Percentiles rank a stretch among this genome's conserved stretches.
Evolutionary conservation across 179 eudicot genomes (phyloP).

Genomic region (Pouteria campechiana): DNA sequence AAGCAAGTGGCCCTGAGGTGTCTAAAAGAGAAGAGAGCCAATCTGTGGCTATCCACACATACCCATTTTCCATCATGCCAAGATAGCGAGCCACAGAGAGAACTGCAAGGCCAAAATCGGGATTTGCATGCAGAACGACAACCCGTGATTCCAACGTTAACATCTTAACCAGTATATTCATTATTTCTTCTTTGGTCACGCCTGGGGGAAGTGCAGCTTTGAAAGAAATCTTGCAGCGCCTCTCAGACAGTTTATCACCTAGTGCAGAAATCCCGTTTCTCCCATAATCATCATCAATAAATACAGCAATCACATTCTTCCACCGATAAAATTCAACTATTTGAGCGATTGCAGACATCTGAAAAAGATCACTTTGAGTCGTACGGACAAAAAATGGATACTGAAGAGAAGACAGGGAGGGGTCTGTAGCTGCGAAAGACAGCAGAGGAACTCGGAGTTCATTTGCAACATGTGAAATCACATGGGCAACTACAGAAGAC

Average conservation of each 20-base stretch:
- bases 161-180: constrained; percentile 66
- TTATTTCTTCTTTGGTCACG: constrained; percentile 38
- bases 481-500: constrained; percentile 74
- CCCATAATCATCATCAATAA: constrained; percentile 82
- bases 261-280: constrained; percentile 70
- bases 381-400: constrained; percentile 73
- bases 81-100: constrained; percentile 53
- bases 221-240: constrained; percentile 54
- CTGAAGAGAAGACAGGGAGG: constrained; percentile 60
- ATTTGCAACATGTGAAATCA: constrained; percentile 39
- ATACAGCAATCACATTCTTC: constrained; percentile 63
- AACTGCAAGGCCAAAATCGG: constrained; percentile 35
- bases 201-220: constrained; percentile 57
- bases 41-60: constrained; percentile 83
- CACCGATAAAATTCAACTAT: constrained; percentile 58
- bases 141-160: constrained; percentile 61
- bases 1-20: constrained; percentile 31
- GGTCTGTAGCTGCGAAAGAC: constrained; percentile 92
- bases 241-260: constrained; percentile 64
- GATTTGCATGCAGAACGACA: constrained; percentile 57
- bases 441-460: constrained; percentile 73
- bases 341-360: constrained; percentile 74
- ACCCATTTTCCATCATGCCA: constrained; percentile 66
- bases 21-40: constrained; percentile 69
- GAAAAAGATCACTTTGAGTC: constrained; percentile 59